Conservation (phyloP, 495 filamentous ascomycete genomes). For the Penicillium parvum region DNA sequence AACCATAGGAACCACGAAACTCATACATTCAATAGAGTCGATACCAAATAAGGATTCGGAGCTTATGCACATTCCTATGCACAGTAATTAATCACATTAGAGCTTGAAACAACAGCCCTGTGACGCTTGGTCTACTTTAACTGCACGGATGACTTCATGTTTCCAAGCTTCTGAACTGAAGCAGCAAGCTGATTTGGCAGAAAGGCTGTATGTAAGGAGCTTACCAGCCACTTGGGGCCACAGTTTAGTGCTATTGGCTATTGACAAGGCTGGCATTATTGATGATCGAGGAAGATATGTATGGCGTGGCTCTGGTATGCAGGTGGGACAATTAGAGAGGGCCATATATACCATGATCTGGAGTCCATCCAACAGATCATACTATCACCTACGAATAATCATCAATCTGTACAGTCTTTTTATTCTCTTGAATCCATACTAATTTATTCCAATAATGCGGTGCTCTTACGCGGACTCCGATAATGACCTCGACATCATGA, state of each 20-base stretch:
- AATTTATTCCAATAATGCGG: background rate
- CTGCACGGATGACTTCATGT: slow-evolving; percentile 3
- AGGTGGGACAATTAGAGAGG: background rate
- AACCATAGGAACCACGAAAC: no score
- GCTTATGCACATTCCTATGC: no score
- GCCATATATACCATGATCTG: slow-evolving; percentile 1
- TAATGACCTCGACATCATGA: background rate
- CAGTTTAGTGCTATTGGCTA: slow-evolving; percentile 1
- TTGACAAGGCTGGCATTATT: slow-evolving; percentile 9
- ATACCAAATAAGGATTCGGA: no score
- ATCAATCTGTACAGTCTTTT: no score
- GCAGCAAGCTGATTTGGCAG: background rate
- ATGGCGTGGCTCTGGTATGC: slow-evolving; percentile 16
- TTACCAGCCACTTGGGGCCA: slow-evolving; percentile 1
- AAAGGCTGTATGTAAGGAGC: slow-evolving; percentile 1
- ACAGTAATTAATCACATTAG: background rate
- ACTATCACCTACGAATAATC: no score
- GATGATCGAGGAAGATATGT: slow-evolving; percentile 15
- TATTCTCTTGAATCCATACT: background rate
- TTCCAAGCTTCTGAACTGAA: background rate
- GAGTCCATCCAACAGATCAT: background rate
- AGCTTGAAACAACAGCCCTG: background rate
- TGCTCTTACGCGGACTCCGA: background rate
- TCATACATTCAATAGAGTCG: no score
- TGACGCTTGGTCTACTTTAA: slow-evolving; percentile 7